phyloP scores from a whole-genome alignment of 352 stramenopile species.

The Globisporangium nunn region DNA sequence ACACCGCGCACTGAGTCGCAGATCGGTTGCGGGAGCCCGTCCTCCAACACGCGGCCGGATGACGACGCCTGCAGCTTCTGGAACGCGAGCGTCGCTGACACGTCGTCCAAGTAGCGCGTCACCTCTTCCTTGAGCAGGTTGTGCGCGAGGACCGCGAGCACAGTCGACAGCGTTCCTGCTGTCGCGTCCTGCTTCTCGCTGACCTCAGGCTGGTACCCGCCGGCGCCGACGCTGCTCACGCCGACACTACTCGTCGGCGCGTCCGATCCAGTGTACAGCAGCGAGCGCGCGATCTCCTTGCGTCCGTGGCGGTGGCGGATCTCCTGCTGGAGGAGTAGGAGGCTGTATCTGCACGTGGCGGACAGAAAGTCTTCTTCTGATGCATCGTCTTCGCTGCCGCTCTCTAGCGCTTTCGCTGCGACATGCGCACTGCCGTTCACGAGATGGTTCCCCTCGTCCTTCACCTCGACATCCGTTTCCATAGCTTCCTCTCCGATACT shows the following conservation, averaged over 20 bases:
- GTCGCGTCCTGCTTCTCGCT: conserved; percentile 30
- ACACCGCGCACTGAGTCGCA: conserved; percentile 79
- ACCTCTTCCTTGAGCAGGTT: conserved; percentile 78
- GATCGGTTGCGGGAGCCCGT: conserved; percentile 70
- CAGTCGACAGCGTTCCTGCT: conserved; percentile 41
- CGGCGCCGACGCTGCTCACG: not conserved
- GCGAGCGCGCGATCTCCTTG: conserved; percentile 54
- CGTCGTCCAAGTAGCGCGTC: conserved; percentile 52
- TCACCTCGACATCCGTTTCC: conserved; percentile 16
- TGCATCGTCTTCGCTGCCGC: not conserved
- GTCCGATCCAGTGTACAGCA: conserved; percentile 42
- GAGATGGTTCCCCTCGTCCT: conserved; percentile 16
- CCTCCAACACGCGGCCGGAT: conserved; percentile 63
- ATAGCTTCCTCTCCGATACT: not conserved
- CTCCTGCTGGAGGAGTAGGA: conserved; percentile 76
- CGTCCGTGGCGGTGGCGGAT: conserved; percentile 67
- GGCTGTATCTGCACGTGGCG: conserved; percentile 58
- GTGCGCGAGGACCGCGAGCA: conserved; percentile 64
- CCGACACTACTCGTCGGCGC: not conserved
- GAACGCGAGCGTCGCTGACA: conserved; percentile 57
- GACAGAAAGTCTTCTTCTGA: conserved; percentile 37
- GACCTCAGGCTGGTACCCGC: conserved; percentile 16
- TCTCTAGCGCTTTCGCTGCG: not conserved
- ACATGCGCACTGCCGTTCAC: conserved; percentile 12
- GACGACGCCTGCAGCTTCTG: conserved; percentile 48